Evolutionary conservation across 768 basidiomycete species (phyloP), one percentile per base, ranked within the genome.

Genomic region (Favolaschia claudopus): DNA sequence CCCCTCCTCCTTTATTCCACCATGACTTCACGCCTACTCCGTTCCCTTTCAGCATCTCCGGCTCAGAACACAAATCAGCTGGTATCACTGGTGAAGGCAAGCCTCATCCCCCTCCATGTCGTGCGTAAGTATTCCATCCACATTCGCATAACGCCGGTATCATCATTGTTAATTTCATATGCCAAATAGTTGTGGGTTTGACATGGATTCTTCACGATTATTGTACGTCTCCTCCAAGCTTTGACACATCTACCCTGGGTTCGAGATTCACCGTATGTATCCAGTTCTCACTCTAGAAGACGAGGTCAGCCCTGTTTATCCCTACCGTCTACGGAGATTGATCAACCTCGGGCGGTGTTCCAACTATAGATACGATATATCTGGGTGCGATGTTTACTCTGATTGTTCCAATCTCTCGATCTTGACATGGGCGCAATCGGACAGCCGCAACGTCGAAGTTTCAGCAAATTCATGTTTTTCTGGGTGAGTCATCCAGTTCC

Each of bases 171-270:
- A n/a, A n/a, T n/a, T n/a, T n/a, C n/a, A n/a, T n/a, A n/a, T n/a
- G n/a, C n/a, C n/a, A n/a, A n/a, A 6, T 24, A 75, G 74, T 75
- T 14, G 69, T 66, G 19, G 71, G 70, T 49, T 64, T 78, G 15
- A 76, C 76, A 28, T 78, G 77, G 77, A 68, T 75, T 12, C 36
- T 78, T 7, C 72, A 77, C 53, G 77, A 78, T 61, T 76, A 76
- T 58, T 63, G 75, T 75, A 45, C 31, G 73, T 32, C 42, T n/a
- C n/a, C 20, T 39, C 19, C 42, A n/a, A n/a, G n/a, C n/a, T n/a
- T n/a, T n/a, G n/a, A n/a, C n/a, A n/a, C n/a, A n/a, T n/a, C n/a
- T n/a, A n/a, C n/a, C n/a, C n/a, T n/a, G n/a, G n/a, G n/a, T n/a
- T n/a, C n/a, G n/a, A n/a, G n/a, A n/a, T n/a, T n/a, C n/a, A n/a